Base-by-base conservation (phyloP, 1,139 yeast genomes). In the Saccharomycopsis hybrid region DNA sequence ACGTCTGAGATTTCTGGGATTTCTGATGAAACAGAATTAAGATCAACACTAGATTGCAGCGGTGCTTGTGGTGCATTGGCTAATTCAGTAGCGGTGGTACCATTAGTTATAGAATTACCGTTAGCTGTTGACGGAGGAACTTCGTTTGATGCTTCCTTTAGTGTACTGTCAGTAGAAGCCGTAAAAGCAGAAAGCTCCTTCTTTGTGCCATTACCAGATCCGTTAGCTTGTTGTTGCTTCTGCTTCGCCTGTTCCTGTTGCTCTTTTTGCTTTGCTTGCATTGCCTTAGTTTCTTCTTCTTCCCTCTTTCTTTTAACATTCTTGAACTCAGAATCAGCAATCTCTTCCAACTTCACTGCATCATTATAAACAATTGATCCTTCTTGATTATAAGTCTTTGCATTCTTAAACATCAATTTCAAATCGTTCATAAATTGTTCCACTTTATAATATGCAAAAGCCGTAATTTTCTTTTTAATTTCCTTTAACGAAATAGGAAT, bases 321-420 rank as follows among this genome's bases (percentile, higher is more conserved):
- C 27, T 47, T 31, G 31, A 43, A 49, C 37, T 38, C 44, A 2
- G 56, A 53, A 8, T 62, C 51, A 0, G 71, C 78, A 51, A 78
- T 63, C 9, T 69, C 65, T 62, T 87, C 92, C 58, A 90, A 68
- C 27, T 69, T 72, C 39, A 74, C 67, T 0, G 97, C 95, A 66
- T 89, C 96, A 53, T 78, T 75, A 59, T 81, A 86, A 18, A 90
- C 88, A 54, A 82, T 65, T 1, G 96, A 86, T 0, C 95, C 96
- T 63, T 86, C 96, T 60, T 88, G 94, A 60, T 90, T 90, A 64
- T 88, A 90, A n/a, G 78, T 77, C 55, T 82, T 74, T 1, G 97
- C 97, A 65, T 90, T 90, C 53, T 77, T 73, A 65, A 86, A 85
- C 78, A 90, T 85, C 58, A 82, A 73, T 57, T 82, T 83, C 52